Evolutionary conservation across 768 basidiomycete genomes (phyloP), one percentile per base, ranked within the genome.

Genomic region (Phylloporus sp.): DNA sequence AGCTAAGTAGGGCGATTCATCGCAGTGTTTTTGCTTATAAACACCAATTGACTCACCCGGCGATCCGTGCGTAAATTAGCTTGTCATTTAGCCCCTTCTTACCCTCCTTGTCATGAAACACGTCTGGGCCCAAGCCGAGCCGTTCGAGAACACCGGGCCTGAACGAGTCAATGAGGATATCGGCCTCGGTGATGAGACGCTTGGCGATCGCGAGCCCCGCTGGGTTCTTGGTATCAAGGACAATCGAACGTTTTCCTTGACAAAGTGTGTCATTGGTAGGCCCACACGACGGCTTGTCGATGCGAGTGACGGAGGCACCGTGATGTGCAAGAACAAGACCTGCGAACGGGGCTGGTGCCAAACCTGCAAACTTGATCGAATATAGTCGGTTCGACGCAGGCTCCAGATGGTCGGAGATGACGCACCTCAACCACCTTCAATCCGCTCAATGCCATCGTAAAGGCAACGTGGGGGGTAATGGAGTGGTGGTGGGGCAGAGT

Each of bases 101-200:
- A 43, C 72, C 70, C 6, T 68, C 73, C 28, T 62, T 61, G 43
- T 82, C 81, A 16, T 89, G 70, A 60, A 91, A 90, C 4, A 85
- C 74, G 5, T 86, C 80, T 1, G 90, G 91, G 11, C 87, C 90
- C 16, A 93, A 72, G 2, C 85, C 86, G 27, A 91, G 71, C 53
- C 79, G 77, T 62, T 93, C 90, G 70, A 92, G 75, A 2, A 91
- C 88, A 1, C 90, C 91, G 45, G 90, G 88, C 42, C 90, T 74
- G 66, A 87, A 93, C 1, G 91, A 83, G 63, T 93, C 90, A 59
- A 93, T 88, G 40, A 92, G 71, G 15, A 92, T 77, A 66, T 93
- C 90, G n/a, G 88, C 85, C 31, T 75, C 67, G 26, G 72, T 64
- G 22, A 91, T 78, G 52, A 93, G 72, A 40, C 73, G 78, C 63